Base-by-base conservation (phyloP, 169 alveolate species). In the Plasmodium gallinaceum region DNA sequence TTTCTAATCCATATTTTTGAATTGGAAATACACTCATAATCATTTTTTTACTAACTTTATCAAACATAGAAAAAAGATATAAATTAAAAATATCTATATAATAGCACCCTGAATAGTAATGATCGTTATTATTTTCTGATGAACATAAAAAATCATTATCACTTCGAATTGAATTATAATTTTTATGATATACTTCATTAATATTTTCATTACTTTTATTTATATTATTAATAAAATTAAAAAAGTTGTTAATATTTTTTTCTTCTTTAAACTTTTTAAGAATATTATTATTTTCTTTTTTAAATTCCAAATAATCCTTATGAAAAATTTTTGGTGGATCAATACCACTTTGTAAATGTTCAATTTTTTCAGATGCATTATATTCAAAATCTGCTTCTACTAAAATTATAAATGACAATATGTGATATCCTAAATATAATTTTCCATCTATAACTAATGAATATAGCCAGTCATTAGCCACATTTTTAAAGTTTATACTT, bases 371-470 rank as follows among this genome's bases (percentile, higher is more conserved):
- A n/a, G 32, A 60, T 58, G 58, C 18, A 48, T 51, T 26, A 18
- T 42, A 78, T 24, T 48, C 76, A 57, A 45, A 39, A 69, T 78
- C 78, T 43, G 24, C 78, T 57, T 57, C 51, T 18, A 78, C 76
- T 57, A 78, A 78, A 64, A 78, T 32, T 46, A 78, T 72, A 69
- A 78, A 39, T 20, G 5, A 22, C 12, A 78, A 58, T 14, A 78
- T 42, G 22, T 78, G 78, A 65, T 78, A 78, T 39, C 78, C 89
- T 46, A 64, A 57, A 57, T 64, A 78, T 43, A 58, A 48, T 26
- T 78, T 60, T 26, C 89, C 78, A 65, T 78, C 89, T 4, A 78
- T 51, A 10, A 48, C 68, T 46, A 78, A 65, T 32, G 76, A 78
- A 42, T 78, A 78, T n/a, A 32, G 51, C n/a, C 46, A 64, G 46